Percentiles rank a stretch among this genome's conserved stretches.
phyloP scores from a whole-genome alignment of 352 stramenopile species.

The Phytophthora capsici region DNA sequence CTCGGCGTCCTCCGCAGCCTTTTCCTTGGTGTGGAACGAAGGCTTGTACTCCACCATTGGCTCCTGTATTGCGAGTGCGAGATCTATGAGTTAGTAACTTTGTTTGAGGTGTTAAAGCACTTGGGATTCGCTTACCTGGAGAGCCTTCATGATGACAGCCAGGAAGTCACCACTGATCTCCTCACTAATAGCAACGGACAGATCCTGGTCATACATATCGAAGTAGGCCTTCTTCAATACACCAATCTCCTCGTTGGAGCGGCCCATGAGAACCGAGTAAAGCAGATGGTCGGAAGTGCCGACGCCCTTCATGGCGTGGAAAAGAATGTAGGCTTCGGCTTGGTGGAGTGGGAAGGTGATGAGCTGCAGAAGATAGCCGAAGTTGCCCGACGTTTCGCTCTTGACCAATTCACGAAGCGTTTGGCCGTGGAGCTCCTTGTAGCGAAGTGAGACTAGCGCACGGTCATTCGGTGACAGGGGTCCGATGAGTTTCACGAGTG shows the following conservation, averaged over 20 bases:
- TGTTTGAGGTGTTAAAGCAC: neutral
- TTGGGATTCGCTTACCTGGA: conserved; percentile 35
- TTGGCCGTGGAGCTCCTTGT: conserved; percentile 63
- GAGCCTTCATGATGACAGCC: conserved; percentile 56
- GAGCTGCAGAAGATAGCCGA: conserved; percentile 67
- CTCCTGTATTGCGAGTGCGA: conserved; percentile 13
- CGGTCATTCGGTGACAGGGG: conserved; percentile 53
- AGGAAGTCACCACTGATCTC: conserved; percentile 59
- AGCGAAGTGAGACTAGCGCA: conserved; percentile 54
- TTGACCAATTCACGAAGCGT: conserved; percentile 61
- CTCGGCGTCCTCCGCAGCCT: conserved; percentile 69
- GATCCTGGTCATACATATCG: conserved; percentile 60
- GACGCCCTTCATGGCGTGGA: conserved; percentile 61
- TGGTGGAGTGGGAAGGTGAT: conserved; percentile 59
- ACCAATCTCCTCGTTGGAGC: conserved; percentile 57
- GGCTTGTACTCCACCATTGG: conserved; percentile 49
- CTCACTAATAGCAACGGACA: conserved; percentile 49
- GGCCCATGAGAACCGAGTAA: conserved; percentile 64
- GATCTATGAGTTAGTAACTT: neutral
- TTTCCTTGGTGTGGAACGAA: conserved; percentile 67
- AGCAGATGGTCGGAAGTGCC: conserved; percentile 68
- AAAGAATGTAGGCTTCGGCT: conserved; percentile 67
- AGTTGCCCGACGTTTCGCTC: conserved; percentile 69
- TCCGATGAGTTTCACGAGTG: conserved; percentile 61
- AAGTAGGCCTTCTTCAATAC: conserved; percentile 65